phyloP scores from a whole-genome alignment of 306 rosid genomes.

The Gastrolobium bilobum region DNA sequence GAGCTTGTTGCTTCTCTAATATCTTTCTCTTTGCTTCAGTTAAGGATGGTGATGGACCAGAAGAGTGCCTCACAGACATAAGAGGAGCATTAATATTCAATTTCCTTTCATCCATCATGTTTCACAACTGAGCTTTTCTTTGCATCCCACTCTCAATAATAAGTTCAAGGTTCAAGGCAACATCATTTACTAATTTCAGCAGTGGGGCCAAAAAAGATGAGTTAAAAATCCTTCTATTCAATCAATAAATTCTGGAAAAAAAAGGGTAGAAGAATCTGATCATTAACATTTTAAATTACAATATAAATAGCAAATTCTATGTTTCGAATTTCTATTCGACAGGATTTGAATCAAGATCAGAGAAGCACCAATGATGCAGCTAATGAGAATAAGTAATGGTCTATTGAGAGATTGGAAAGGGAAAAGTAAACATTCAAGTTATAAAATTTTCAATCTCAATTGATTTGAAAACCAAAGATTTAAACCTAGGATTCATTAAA shows the following conservation, averaged over 20 bases:
- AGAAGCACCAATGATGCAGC: slow-evolving; percentile 1
- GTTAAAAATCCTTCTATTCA: slow-evolving; percentile 33
- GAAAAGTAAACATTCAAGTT: slow-evolving; percentile 9
- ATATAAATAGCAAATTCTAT: slow-evolving; percentile 19
- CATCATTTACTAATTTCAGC: slow-evolving; percentile 25
- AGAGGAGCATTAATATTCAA: slow-evolving; percentile 85
- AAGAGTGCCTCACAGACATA: slow-evolving; percentile 82
- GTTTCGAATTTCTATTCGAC: slow-evolving; percentile 34
- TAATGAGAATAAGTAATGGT: background rate
- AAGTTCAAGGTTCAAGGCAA: slow-evolving; percentile 39
- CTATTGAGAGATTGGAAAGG: background rate
- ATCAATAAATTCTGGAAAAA: slow-evolving; percentile 47
- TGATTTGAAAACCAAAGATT: background rate
- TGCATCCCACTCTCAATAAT: slow-evolving; percentile 29
- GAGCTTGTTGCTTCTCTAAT: slow-evolving; percentile 53
- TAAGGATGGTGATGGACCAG: slow-evolving; percentile 57
- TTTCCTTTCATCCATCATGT: slow-evolving; percentile 73
- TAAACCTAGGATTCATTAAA: background rate
- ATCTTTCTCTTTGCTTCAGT: slow-evolving; percentile 55
- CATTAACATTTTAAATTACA: slow-evolving; percentile 13
- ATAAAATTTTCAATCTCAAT: background rate
- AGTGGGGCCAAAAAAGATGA: slow-evolving; percentile 17
- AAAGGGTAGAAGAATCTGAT: slow-evolving; percentile 16
- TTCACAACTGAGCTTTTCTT: slow-evolving; percentile 37
- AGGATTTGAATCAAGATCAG: background rate